Conservation (phyloP, 2,329 filamentous ascomycete genomes). For the Penicillium brevicompactum region DNA sequence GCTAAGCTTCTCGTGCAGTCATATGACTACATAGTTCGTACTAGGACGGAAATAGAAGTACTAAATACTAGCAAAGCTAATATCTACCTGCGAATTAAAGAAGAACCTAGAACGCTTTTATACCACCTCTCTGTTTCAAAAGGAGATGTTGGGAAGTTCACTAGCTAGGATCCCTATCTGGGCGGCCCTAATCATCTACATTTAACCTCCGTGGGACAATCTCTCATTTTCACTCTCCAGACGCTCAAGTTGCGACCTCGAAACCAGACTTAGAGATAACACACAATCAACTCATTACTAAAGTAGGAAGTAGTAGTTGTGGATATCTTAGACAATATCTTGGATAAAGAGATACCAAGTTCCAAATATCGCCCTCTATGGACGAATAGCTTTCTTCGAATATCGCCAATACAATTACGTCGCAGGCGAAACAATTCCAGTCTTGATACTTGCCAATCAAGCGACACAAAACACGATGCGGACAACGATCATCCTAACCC, state of each 20-base stretch:
- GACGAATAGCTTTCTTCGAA: neutral
- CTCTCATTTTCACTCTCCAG: constrained; percentile 12
- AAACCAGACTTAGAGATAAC: constrained; percentile 1
- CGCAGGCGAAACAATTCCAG: constrained; percentile 1
- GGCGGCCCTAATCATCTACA: constrained; percentile 11
- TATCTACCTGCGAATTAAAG: constrained; percentile 7
- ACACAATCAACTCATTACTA: constrained; percentile 6
- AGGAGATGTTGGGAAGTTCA: constrained; percentile 8
- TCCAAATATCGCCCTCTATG: constrained; percentile 18
- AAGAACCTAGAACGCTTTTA: constrained; percentile 3
- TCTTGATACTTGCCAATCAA: neutral
- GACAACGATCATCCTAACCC: constrained; percentile 7
- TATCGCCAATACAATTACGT: constrained; percentile 10
- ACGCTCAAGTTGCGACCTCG: constrained; percentile 8
- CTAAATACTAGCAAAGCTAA: constrained; percentile 5
- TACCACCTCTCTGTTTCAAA: constrained; percentile 14
- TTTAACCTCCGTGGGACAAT: constrained; percentile 12
- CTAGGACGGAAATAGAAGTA: constrained; percentile 3
- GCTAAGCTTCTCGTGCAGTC: constrained; percentile 6
- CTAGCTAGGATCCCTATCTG: constrained; percentile 7
- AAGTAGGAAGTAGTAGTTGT: constrained; percentile 4
- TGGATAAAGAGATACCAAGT: constrained; percentile 4
- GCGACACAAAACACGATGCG: neutral
- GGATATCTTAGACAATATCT: neutral
- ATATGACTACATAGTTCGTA: constrained; percentile 12